Evolutionary conservation across 1,139 yeast genomes (phyloP).

Genomic region (Lodderomyces margitis): DNA sequence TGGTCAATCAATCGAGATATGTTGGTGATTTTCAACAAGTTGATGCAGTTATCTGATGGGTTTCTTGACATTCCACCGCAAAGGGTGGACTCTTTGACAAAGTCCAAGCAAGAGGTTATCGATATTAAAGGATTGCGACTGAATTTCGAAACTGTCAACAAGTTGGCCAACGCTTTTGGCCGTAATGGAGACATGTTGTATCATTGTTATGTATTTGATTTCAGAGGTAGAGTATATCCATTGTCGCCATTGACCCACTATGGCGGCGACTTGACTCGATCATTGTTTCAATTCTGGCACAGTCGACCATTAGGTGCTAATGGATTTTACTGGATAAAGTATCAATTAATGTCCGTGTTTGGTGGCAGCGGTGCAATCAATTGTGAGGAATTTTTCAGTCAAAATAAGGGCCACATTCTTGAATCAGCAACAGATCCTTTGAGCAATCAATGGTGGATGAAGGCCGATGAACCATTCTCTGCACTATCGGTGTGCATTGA

Average conservation of each 20-base stretch:
- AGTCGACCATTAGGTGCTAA: constrained; percentile 32
- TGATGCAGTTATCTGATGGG: constrained; percentile 23
- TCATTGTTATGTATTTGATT: constrained; percentile 41
- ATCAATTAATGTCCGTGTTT: constrained; percentile 39
- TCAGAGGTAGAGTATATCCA: constrained; percentile 45
- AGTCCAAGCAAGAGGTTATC: constrained; percentile 8
- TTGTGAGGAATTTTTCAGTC: constrained; percentile 28
- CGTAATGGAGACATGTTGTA: constrained; percentile 38
- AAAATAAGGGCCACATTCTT: constrained; percentile 21
- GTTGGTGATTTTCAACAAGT: constrained; percentile 22
- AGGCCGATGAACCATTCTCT: constrained; percentile 44
- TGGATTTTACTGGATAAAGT: constrained; percentile 42
- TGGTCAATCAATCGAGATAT: constrained; percentile 39
- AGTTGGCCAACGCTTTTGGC: constrained; percentile 27
- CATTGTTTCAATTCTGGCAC: constrained; percentile 40
- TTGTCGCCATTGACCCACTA: constrained; percentile 37
- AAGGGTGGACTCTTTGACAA: not conserved
- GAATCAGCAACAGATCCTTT: constrained; percentile 32
- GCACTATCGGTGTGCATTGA: constrained; percentile 38
- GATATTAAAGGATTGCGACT: constrained; percentile 22
- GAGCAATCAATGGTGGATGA: constrained; percentile 35
- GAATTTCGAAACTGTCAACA: constrained; percentile 21
- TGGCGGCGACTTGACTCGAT: constrained; percentile 35
- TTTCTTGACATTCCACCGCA: constrained; percentile 29
- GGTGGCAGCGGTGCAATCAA: constrained; percentile 29